phyloP scores from a whole-genome alignment of 768 basidiomycete genomes.

The Pleurotus djamor region DNA sequence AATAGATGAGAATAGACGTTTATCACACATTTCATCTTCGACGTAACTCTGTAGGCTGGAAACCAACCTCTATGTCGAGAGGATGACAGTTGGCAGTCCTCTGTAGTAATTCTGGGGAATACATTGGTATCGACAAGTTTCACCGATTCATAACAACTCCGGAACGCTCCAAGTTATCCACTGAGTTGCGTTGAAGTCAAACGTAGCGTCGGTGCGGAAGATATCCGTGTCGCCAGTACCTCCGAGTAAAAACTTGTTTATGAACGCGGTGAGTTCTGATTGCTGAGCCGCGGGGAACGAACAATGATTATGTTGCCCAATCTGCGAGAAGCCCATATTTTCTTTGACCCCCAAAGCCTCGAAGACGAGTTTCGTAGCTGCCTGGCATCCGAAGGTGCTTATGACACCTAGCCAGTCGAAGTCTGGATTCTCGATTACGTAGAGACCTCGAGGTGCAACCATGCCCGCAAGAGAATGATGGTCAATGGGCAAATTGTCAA shows the following conservation, averaged over 20 bases:
- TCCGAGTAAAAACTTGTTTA: slow-evolving; percentile 52
- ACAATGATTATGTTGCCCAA: slow-evolving; percentile 55
- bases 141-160: background rate
- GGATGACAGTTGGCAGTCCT: no score
- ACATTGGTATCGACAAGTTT: no score
- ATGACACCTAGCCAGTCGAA: slow-evolving; percentile 54
- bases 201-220: slow-evolving; percentile 39
- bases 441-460: slow-evolving; percentile 53
- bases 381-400: slow-evolving; percentile 48
- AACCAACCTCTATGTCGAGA: no score
- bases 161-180: background rate
- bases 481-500: slow-evolving; percentile 51
- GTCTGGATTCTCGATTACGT: slow-evolving; percentile 54
- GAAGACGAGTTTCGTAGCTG: slow-evolving; percentile 47
- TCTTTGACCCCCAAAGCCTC: slow-evolving; percentile 45
- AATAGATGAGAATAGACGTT: no score
- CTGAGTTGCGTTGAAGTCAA: background rate
- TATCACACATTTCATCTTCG: no score
- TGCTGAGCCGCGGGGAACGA: slow-evolving; percentile 46
- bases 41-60: no score
- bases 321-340: slow-evolving; percentile 50
- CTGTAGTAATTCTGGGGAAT: no score
- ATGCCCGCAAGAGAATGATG: slow-evolving; percentile 56
- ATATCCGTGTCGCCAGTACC: slow-evolving; percentile 46
- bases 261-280: slow-evolving; percentile 45